These are phyloP conservation scores for Carpinus fangiana DNA, from an alignment of 306 rosid species.

Conservation along the genomic window DNA sequence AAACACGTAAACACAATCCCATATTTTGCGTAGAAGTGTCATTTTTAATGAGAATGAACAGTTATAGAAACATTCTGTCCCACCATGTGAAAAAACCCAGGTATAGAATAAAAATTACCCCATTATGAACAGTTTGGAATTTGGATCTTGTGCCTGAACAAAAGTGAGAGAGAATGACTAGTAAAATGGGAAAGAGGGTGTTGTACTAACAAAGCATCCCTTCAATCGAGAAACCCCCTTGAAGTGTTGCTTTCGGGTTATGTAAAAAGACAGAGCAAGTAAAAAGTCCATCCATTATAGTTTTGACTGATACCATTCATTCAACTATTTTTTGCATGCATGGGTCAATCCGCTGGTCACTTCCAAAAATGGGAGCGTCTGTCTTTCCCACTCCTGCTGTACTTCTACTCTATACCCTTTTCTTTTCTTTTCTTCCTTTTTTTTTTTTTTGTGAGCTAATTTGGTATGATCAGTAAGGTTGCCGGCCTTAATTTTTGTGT, in stretches of 20 bases:
- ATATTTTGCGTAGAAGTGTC: conserved; percentile 20
- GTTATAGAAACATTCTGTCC: conserved; percentile 47
- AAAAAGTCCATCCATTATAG: conserved; percentile 37
- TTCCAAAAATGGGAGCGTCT: conserved; percentile 64
- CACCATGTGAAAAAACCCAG: conserved; percentile 25
- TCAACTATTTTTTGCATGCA: conserved; percentile 52
- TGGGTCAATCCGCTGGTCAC: conserved; percentile 48
- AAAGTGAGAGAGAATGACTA: conserved; percentile 17
- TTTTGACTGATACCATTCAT: conserved; percentile 29
- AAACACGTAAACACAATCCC: neutral
- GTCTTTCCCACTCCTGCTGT: conserved; percentile 38
- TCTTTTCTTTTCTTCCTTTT: too few relatives aligned
- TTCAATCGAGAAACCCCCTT: conserved; percentile 59
- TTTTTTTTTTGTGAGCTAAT: too few relatives aligned
- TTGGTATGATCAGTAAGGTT: too few relatives aligned
- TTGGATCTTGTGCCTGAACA: conserved; percentile 43
- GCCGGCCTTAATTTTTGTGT: too few relatives aligned
- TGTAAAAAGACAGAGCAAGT: conserved; percentile 54
- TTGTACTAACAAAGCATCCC: conserved; percentile 52
- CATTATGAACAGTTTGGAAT: conserved; percentile 50
- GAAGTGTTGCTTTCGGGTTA: conserved; percentile 71
- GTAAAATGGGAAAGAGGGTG: conserved; percentile 19
- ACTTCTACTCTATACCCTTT: too few relatives aligned
- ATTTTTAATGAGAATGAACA: conserved; percentile 34
- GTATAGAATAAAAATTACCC: conserved; percentile 37